Base-by-base conservation (phyloP, 2,329 filamentous ascomycete species). In the Diaporthe sp. region DNA sequence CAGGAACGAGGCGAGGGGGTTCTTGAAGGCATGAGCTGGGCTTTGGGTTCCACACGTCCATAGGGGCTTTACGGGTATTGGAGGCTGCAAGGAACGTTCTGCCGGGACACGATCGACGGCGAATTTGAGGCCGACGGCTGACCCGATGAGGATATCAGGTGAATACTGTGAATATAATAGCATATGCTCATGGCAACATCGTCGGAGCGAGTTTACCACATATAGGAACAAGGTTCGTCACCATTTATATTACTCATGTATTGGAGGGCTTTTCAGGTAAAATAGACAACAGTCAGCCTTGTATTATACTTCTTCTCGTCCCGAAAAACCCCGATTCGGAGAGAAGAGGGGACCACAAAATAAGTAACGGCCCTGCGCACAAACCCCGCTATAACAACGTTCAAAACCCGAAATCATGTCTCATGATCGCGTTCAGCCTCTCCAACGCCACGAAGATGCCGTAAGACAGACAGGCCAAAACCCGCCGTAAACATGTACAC, bases 1-100 rank as follows among this genome's bases (percentile, higher is more conserved):
- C 15, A 89, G 94, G 77, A 98, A 97, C 85, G 85, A 84, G 68
- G 83, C 87, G 70, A 89, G 94, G 77, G 85, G 84, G 0, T 98
- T 97, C 81, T 82, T 97, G 74, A 72, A 53, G 25, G 60, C 34
- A 12, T 77, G 60, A 74, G 55, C 13, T 4, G 28, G 28, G 31
- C 22, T 34, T n/a, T 39, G n/a, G 22, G 0, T 17, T 22, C 22
- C 31, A 44, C 13, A 12, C 17, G 22, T 42, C 8, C 20, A 25
- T 13, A 22, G 47, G 9, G n/a, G 47, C 31, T 53, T 44, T 9
- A 7, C 13, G 31, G 20, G 28, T 5, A 57, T 22, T 22, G 15
- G 22, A 22, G 55, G 28, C 31, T 34, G 55, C 15, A 39, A 4
- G 9, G 34, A 3, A 3, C 10, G 22, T 17, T 25, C 58, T 42